Evolutionary conservation across 176 grass and related monocot genomes (phyloP).

Genomic region (Dactylis glomerata): DNA sequence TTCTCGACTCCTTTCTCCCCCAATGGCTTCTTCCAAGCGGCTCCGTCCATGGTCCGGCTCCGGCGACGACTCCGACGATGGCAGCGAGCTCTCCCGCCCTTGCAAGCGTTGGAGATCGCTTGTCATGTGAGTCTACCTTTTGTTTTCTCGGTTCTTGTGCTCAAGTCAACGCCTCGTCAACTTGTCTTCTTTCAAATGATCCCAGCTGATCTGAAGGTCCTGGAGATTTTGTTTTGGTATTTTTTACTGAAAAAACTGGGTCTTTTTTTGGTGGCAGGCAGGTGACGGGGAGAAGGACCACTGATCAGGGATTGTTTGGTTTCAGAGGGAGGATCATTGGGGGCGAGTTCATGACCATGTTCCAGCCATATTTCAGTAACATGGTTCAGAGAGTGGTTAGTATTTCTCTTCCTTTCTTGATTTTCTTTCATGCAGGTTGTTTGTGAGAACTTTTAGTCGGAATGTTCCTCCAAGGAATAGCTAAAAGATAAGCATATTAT

Average conservation of each 20-base stretch:
- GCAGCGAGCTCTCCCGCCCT: constrained; percentile 28
- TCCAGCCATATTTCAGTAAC: constrained; percentile 9
- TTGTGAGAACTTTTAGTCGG: background rate
- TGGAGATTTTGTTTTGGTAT: background rate
- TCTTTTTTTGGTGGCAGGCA: constrained; percentile 35
- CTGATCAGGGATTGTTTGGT: constrained; percentile 24
- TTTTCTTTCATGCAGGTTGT: background rate
- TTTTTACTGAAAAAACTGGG: background rate
- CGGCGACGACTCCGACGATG: background rate
- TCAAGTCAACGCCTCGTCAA: constrained; percentile 29
- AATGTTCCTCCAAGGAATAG: background rate
- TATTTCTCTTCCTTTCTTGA: background rate
- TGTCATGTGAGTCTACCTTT: constrained; percentile 31
- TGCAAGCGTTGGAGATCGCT: constrained; percentile 40
- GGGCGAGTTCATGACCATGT: constrained; percentile 37
- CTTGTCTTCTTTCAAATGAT: background rate
- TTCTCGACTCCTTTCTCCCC: constrained; percentile 16
- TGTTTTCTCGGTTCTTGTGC: background rate
- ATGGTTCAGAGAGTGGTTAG: constrained; percentile 50
- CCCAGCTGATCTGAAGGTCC: background rate
- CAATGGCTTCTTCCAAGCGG: constrained; percentile 38
- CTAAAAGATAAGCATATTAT: background rate
- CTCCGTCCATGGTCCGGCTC: background rate
- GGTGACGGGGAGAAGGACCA: constrained; percentile 7
- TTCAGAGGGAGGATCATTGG: constrained; percentile 5